These are phyloP conservation scores for Sporothrix variecibatus DNA, from an alignment of 2,329 filamentous ascomycete species.

Conservation along the genomic window DNA sequence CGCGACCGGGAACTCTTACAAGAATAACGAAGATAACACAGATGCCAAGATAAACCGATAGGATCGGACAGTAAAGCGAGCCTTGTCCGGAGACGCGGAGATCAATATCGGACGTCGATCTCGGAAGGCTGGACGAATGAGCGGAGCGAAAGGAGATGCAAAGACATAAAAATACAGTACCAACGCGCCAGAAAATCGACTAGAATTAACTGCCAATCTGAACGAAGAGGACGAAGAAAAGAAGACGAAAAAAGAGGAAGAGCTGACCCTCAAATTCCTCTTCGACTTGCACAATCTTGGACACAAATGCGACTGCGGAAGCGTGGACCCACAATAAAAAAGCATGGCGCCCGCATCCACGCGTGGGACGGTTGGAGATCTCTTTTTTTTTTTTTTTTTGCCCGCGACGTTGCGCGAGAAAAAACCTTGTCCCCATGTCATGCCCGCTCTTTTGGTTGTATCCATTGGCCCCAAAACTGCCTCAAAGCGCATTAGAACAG, in stretches of 20 bases:
- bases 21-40: background rate
- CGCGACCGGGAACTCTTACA: background rate
- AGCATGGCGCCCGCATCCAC: background rate
- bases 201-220: background rate
- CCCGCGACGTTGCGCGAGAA: background rate
- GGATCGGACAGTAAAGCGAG: background rate
- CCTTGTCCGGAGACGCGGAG: background rate
- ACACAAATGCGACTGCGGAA: background rate
- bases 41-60: background rate
- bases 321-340: conserved; percentile 17
- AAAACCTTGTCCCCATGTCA: background rate
- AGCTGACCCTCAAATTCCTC: background rate
- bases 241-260: background rate
- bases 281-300: background rate
- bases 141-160: background rate
- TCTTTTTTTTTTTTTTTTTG: background rate
- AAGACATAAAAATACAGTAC: background rate
- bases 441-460: conserved; percentile 7
- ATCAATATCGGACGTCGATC: background rate
- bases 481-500: background rate
- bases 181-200: background rate
- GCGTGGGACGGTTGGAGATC: background rate
- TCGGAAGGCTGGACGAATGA: conserved; percentile 6
- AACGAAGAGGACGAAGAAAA: background rate
- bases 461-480: background rate